Conservation (phyloP, 371 early-diverging fungal genomes). For the Mortierella sp. region DNA sequence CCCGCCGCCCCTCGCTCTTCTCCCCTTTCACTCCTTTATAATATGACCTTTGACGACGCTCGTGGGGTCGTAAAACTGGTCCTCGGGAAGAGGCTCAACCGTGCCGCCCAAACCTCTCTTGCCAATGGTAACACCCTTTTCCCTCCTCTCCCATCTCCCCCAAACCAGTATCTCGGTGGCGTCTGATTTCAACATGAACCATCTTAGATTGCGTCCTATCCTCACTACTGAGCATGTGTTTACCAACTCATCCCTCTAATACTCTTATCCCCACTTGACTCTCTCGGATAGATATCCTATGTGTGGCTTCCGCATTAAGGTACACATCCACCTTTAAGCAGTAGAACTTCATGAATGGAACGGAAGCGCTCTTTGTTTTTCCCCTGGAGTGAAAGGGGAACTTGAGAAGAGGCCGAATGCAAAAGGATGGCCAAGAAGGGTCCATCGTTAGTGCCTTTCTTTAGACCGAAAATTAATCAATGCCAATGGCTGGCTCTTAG, state of each 20-base stretch:
- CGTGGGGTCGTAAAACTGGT: slow-evolving; percentile 4
- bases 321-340: slow-evolving; percentile 1
- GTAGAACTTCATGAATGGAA: too few relatives aligned
- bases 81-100: slow-evolving; percentile 24
- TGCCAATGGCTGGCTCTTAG: slow-evolving; percentile 3
- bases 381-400: too few relatives aligned
- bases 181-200: background rate
- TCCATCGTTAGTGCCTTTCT: background rate
- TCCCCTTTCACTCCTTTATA: background rate
- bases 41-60: slow-evolving; percentile 21
- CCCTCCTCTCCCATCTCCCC: background rate
- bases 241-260: background rate
- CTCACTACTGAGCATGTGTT: background rate
- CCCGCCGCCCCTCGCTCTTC: background rate
- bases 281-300: slow-evolving; percentile 26
- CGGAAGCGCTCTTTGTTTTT: too few relatives aligned
- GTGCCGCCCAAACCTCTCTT: slow-evolving; percentile 27
- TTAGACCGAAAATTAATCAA: background rate
- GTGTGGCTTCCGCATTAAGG: slow-evolving; percentile 28
- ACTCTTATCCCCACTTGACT: background rate
- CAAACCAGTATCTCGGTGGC: too few relatives aligned
- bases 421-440: background rate
- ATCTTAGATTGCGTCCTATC: background rate
- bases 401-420: too few relatives aligned
- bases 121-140: slow-evolving; percentile 27